Evolutionary conservation across 2,329 filamentous ascomycete genomes (phyloP), one percentile per base, ranked within the genome.

Genomic region (Fusarium sp.): DNA sequence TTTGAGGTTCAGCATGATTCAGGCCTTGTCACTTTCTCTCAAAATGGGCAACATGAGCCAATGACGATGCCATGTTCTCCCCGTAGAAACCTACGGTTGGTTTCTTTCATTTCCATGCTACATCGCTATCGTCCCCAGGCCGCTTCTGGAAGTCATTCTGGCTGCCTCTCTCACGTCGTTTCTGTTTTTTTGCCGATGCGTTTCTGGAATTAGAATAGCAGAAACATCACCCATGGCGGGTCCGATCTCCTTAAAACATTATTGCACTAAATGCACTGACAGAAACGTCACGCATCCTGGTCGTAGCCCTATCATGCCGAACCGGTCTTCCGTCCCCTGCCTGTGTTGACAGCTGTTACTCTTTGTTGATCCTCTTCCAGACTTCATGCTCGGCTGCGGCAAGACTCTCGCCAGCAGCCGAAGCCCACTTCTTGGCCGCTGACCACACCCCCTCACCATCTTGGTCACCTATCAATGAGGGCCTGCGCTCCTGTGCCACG

Each of bases 341-440:
- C 32, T 49, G 44, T 33, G 9, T 17, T 53, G 44, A 39, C 37
- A 49, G 31, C 33, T 38, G 36, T 53, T 78, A 82, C 43, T 82
- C 77, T 74, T 84, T 86, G 74, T 85, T 88, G 70, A 88, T 84
- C 69, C 80, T 82, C 73, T 81, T 82, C 86, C 86, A 88, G 21
- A 88, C 80, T 72, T 87, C 84, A 46, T 76, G 77, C 76, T 88
- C 86, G 13, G 84, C 84, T 13, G 80, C 82, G 9, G 80, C 82
- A 25, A 88, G 73, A 70, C 80, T 84, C 58, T 82, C 81, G 46
- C 85, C 85, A 7, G 85, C 85, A 31, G 79, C 80, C 56, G 79
- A 76, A 41, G 82, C 84, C 78, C 83, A 81, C 71, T 84, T 86
- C 77, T 83, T 85, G 10, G 84, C 84, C 42, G 80, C 74, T 51